Evolutionary conservation across 306 rosid species (phyloP), one percentile per base, ranked within the genome.

Genomic region (Cicer cuneatum): DNA sequence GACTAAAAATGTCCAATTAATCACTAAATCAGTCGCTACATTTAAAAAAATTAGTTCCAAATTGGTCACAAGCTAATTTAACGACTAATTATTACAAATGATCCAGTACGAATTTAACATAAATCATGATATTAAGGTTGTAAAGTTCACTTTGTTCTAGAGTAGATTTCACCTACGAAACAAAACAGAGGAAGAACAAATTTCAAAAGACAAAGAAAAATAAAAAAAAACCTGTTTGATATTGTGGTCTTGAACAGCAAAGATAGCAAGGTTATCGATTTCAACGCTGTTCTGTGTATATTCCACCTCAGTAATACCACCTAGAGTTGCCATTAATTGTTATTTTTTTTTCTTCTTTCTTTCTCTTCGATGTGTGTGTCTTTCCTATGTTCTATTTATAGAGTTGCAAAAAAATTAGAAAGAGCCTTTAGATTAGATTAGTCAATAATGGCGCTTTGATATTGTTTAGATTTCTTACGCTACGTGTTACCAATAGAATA

Each of bases 171-270:
- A 47, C 51, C 5, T 7, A 14, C 12, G 8, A 43, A 42, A 54
- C 24, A 54, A 43, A 76, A 66, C n/a, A 24, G 0, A 61, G 1
- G 10, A 19, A 13, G 5, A 7, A 38, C 41, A 29, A 53, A 78
- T 21, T 35, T 38, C 6, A 33, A 51, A 16, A 5, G 35, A 10
- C 0, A 2, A 0, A n/a, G 40, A 18, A 18, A 8, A 21, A n/a
- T 1, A 4, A 16, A n/a, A 43, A n/a, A 13, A 4, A 18, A 84
- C 88, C 76, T 78, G 33, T 71, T 84, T 84, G 7, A 80, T 80
- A 74, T 84, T 80, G 75, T 84, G 56, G 0, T 84, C 83, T 21
- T 80, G 68, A 29, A 84, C 78, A 35, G 85, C 87, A 48, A 77
- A 81, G 40, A 77, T 78, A 73, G 87, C 85, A 9, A 84, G 87